phyloP scores from a whole-genome alignment of 2,329 filamentous ascomycete genomes.

The Neofusicoccum sp. region DNA sequence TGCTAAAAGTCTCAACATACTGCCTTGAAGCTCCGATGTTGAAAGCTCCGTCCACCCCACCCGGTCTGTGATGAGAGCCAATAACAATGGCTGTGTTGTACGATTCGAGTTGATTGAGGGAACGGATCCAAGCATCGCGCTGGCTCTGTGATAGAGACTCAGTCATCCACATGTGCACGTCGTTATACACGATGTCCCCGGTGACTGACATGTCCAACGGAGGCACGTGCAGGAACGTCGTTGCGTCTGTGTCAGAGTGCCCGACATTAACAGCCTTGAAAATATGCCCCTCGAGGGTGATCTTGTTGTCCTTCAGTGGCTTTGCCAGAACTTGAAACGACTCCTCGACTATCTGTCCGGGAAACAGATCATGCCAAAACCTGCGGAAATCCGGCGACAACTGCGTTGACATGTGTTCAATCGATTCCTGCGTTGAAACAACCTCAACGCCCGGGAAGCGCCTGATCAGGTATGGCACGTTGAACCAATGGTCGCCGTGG shows the following conservation, averaged over 20 bases:
- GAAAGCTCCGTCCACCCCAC: conserved; percentile 33
- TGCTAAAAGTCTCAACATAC: conserved; percentile 30
- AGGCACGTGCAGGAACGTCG: conserved; percentile 41
- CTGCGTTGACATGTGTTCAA: conserved; percentile 31
- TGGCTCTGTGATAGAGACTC: conserved; percentile 37
- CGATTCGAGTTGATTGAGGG: conserved; percentile 35
- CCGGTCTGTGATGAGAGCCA: conserved; percentile 33
- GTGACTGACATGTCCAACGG: conserved; percentile 38
- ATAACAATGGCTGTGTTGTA: conserved; percentile 37
- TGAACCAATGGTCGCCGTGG: conserved; percentile 47
- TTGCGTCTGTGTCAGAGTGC: conserved; percentile 27
- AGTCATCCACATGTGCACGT: conserved; percentile 39
- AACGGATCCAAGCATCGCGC: conserved; percentile 36
- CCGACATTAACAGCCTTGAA: conserved; percentile 30
- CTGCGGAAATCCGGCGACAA: conserved; percentile 20
- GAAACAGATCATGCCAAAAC: conserved; percentile 31
- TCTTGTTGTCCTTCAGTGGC: conserved; percentile 25
- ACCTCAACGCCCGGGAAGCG: conserved; percentile 33
- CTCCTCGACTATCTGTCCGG: conserved; percentile 27
- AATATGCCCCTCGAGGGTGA: conserved; percentile 27
- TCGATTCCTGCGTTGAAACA: conserved; percentile 28
- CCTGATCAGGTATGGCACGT: conserved; percentile 31
- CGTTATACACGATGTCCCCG: conserved; percentile 45
- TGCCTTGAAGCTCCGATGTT: conserved; percentile 30
- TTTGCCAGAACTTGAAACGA: conserved; percentile 6